Conservation (phyloP, 1,139 yeast species). For the Blastobotrys persicus region DNA sequence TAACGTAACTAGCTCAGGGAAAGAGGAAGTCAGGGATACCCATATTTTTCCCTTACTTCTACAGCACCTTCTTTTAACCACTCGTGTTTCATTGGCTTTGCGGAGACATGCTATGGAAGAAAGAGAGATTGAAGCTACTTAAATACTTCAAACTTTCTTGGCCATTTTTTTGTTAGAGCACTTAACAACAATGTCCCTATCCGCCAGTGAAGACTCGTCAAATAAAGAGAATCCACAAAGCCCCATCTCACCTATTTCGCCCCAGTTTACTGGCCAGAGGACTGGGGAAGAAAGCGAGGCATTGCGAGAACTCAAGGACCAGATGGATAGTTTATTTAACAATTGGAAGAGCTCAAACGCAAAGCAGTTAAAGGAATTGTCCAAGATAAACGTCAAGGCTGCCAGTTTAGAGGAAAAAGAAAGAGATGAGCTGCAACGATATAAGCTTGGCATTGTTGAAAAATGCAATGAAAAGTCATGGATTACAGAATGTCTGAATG, state of each 20-base stretch:
- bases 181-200: too few relatives aligned
- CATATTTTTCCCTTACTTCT: neutral
- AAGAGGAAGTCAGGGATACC: neutral
- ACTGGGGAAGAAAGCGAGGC: conserved; percentile 6
- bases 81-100: neutral
- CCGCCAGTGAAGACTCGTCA: neutral
- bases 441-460: conserved; percentile 13
- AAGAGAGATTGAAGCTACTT: neutral
- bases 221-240: neutral
- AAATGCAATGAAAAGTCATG: conserved; percentile 12
- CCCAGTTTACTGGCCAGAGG: neutral
- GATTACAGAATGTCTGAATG: conserved; percentile 13
- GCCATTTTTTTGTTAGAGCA: too few relatives aligned
- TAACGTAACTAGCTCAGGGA: neutral
- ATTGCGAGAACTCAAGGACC: conserved; percentile 14
- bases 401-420: conserved; percentile 1
- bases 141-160: neutral
- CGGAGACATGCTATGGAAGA: too few relatives aligned
- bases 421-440: conserved; percentile 11
- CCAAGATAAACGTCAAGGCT: neutral
- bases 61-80: neutral
- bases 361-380: conserved; percentile 8
- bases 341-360: conserved; percentile 13
- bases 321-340: conserved; percentile 9
- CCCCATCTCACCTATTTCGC: neutral